Percentiles rank a stretch among this genome's conserved stretches.
Evolutionary conservation across 495 filamentous ascomycete species (phyloP).

Genomic region (Hyaloscypha hepaticicola): DNA sequence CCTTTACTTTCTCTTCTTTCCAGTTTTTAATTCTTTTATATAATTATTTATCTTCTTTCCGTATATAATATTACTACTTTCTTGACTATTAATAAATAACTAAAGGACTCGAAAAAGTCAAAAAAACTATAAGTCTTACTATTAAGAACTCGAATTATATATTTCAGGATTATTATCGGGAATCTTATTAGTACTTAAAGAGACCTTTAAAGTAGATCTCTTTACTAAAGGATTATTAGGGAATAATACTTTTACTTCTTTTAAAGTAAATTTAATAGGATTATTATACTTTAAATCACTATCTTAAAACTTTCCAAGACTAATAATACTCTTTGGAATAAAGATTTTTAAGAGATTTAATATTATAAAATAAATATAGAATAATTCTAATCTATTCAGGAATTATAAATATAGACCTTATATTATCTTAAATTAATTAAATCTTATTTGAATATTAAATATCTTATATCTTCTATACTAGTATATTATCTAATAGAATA

Average conservation of each 20-base stretch:
- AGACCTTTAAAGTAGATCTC: slow-evolving; percentile 31
- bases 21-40: neutral
- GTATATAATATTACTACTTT: slow-evolving; percentile 13
- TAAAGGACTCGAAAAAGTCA: slow-evolving; percentile 30
- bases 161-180: slow-evolving; percentile 13
- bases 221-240: slow-evolving; percentile 28
- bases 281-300: slow-evolving; percentile 38
- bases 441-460: neutral
- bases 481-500: slow-evolving; percentile 22
- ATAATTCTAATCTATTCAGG: slow-evolving; percentile 12
- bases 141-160: slow-evolving; percentile 16
- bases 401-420: slow-evolving; percentile 33
- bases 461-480: slow-evolving; percentile 32
- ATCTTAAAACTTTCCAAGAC: slow-evolving; percentile 36
- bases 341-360: slow-evolving; percentile 11
- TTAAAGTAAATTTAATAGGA: slow-evolving; percentile 35
- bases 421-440: slow-evolving; percentile 22
- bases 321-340: slow-evolving; percentile 23
- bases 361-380: neutral
- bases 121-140: slow-evolving; percentile 26
- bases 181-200: slow-evolving; percentile 32
- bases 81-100: slow-evolving; percentile 30
- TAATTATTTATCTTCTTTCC: slow-evolving; percentile 13
- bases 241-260: slow-evolving; percentile 29
- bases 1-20: slow-evolving; percentile 10